phyloP scores from a whole-genome alignment of 345 rosid species.

The Populus alba region DNA sequence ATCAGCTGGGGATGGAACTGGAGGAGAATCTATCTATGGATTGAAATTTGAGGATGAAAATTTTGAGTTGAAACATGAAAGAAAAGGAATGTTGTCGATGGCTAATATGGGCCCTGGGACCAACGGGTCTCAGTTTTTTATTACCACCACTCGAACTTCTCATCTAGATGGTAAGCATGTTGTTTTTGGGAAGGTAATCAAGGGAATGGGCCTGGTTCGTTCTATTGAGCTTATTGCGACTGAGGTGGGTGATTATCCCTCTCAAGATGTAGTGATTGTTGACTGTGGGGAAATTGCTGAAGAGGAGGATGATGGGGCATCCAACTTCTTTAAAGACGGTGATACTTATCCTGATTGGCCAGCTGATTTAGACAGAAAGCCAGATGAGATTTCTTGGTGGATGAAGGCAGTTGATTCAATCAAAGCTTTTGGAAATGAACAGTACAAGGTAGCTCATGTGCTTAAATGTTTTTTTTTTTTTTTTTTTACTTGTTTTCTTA shows the following conservation, averaged over 20 bases:
- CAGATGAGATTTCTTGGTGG: slow-evolving; percentile 78
- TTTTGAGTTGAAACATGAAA: slow-evolving; percentile 26
- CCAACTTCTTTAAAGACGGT: slow-evolving; percentile 24
- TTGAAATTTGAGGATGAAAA: slow-evolving; percentile 27
- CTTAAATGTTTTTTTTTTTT: neutral
- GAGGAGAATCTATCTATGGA: slow-evolving; percentile 25
- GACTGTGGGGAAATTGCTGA: slow-evolving; percentile 29
- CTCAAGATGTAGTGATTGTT: slow-evolving; percentile 9
- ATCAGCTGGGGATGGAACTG: slow-evolving; percentile 24
- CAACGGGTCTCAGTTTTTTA: slow-evolving; percentile 26
- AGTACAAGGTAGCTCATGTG: slow-evolving; percentile 50
- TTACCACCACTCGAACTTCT: slow-evolving; percentile 25
- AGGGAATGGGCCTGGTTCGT: slow-evolving; percentile 25
- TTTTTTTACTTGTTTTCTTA: neutral
- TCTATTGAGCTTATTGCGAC: slow-evolving; percentile 22
- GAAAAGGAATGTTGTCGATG: slow-evolving; percentile 26
- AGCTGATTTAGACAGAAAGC: slow-evolving; percentile 14
- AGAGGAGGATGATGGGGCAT: slow-evolving; percentile 22
- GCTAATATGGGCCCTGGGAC: slow-evolving; percentile 24
- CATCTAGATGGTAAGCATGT: slow-evolving; percentile 31
- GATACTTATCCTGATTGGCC: slow-evolving; percentile 29
- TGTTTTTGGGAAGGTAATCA: slow-evolving; percentile 22
- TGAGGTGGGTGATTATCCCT: slow-evolving; percentile 13
- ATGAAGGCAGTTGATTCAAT: slow-evolving; percentile 65
- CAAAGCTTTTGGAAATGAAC: slow-evolving; percentile 66